phyloP scores from a whole-genome alignment of 495 filamentous ascomycete species.

The Penicillium cinerascens region DNA sequence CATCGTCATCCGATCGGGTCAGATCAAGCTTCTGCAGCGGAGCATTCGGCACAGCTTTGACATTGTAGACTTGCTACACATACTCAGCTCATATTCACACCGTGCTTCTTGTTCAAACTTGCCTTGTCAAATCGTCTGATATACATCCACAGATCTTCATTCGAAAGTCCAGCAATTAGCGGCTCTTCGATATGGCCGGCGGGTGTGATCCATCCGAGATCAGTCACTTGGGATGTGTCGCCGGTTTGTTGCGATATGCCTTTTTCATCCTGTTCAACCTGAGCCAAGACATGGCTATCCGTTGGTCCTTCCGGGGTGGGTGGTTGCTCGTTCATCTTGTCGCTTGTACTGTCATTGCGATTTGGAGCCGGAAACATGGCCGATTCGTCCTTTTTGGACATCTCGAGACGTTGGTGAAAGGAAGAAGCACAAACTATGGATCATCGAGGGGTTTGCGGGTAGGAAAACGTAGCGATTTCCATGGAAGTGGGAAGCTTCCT shows the following conservation, averaged over 20 bases:
- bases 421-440: neutral
- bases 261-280: conserved; percentile 45
- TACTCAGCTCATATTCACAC: neutral
- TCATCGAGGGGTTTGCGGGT: neutral
- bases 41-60: conserved; percentile 60
- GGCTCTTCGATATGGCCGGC: conserved; percentile 55
- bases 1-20: conserved; percentile 76
- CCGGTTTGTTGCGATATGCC: conserved; percentile 46
- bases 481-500: conserved; percentile 1
- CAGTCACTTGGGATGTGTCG: conserved; percentile 48
- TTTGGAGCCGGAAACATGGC: neutral
- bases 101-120: neutral
- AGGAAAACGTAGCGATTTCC: neutral
- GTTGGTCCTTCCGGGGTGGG: conserved; percentile 29
- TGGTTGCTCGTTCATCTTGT: neutral
- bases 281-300: conserved; percentile 48
- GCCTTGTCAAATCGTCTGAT: conserved; percentile 38
- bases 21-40: conserved; percentile 68
- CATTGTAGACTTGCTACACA: conserved; percentile 78
- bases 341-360: neutral
- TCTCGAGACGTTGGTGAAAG: neutral
- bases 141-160: conserved; percentile 78
- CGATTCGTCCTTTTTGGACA: neutral
- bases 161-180: conserved; percentile 66
- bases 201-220: conserved; percentile 73